Percentiles rank a stretch among this genome's conserved stretches.
phyloP scores from a whole-genome alignment of 2,329 filamentous ascomycete species.

The Aureobasidium sp. region DNA sequence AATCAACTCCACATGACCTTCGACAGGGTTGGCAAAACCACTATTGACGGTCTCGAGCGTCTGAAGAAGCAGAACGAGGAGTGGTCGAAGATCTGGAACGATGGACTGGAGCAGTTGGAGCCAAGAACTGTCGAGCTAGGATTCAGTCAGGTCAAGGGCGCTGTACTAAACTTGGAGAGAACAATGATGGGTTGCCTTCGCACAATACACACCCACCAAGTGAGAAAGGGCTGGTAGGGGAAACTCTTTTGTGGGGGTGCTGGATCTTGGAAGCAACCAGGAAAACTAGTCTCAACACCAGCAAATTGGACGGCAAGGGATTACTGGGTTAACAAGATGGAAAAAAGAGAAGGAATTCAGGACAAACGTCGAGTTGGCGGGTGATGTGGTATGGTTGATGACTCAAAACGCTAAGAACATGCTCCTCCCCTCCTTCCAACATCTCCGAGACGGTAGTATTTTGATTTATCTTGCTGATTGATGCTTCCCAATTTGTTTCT shows the following conservation, averaged over 20 bases:
- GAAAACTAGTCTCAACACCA: not conserved
- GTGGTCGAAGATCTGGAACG: not conserved
- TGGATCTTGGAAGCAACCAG: not conserved
- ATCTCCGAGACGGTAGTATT: not conserved
- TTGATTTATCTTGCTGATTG: not conserved
- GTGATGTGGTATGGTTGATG: not conserved
- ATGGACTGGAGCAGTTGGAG: not conserved
- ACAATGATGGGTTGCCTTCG: not conserved
- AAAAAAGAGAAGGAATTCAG: not conserved
- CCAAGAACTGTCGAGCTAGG: not conserved
- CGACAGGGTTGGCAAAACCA: not conserved
- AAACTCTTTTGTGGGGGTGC: not conserved
- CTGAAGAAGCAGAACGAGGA: not conserved
- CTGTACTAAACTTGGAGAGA: not conserved
- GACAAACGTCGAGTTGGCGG: not conserved
- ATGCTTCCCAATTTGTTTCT: not conserved
- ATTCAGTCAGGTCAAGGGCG: not conserved
- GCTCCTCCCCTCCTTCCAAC: not conserved
- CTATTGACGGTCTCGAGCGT: not conserved
- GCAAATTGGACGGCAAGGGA: too few relatives aligned
- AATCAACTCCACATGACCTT: not conserved
- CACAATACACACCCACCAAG: not conserved
- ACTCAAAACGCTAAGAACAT: not conserved
- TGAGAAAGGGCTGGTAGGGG: not conserved
- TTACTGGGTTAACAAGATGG: not conserved